Evolutionary conservation across 192 early-diverging fungal genomes (phyloP), one percentile per base, ranked within the genome.

Genomic region (Anaeromyces robustus): DNA sequence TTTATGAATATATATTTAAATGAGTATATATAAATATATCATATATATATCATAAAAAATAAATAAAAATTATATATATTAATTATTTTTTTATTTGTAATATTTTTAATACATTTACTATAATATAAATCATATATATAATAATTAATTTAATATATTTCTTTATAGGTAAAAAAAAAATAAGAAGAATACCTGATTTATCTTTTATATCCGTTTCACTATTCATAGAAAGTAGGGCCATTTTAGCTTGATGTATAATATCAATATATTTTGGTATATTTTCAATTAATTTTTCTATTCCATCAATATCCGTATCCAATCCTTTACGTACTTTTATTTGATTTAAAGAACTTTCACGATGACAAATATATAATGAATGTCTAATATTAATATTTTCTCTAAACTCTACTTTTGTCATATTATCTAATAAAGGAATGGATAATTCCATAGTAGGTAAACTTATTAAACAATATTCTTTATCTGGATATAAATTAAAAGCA

Each of bases 381-480:
- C 84, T 87, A 43, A 43, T 52, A 14, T 17, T 30, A 5, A 34
- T 9, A 30, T 86, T 85, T n/a, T 39, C 32, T 77, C 82, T 34
- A 26, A 80, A 78, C 28, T 80, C 82, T 18, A 85, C 81, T 37
- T 34, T 29, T 1, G 79, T 81, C 79, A 89, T 87, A n/a, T 78
- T 79, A 78, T 78, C 84, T 29, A 89, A 52, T 77, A 90, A 81
- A 22, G 87, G 83, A 28, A 86, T 83, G 77, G 86, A 86, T 12
- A 85, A 83, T 32, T 78, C 68, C 12, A 78, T 82, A 9, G 88
- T 81, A 4, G 88, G 83, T n/a, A 87, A 79, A 9, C 86, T 87
- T 2, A 90, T 80, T 14, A 85, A 86, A 77, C 89, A 90, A 37
- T 86, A 90, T 77, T 90, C 88, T 29, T 83, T 30, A 17, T 87